A percentile compares a stretch with the other conserved stretches of the same genome.
phyloP scores from a whole-genome alignment of 495 filamentous ascomycete species.

The Terfezia claveryi region DNA sequence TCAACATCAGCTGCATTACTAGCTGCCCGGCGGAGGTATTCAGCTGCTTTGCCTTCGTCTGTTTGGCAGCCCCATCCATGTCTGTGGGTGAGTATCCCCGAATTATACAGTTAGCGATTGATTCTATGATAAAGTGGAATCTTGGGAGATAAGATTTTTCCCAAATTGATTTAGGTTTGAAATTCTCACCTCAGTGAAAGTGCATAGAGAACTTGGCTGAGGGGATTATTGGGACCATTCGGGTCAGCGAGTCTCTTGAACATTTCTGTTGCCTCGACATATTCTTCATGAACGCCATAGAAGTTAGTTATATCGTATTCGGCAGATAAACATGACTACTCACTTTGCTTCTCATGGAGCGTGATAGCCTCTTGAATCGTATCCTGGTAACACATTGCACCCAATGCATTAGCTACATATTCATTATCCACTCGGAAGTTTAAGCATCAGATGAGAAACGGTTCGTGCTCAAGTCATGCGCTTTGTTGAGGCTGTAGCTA shows the following conservation, averaged over 20 bases:
- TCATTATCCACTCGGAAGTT: slow-evolving; percentile 8
- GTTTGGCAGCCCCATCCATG: slow-evolving; percentile 82
- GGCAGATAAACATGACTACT: not conserved
- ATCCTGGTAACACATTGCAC: slow-evolving; percentile 28
- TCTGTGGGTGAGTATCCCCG: slow-evolving; percentile 22
- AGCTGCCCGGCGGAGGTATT: slow-evolving; percentile 72
- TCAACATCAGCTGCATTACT: slow-evolving; percentile 76
- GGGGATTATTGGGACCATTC: slow-evolving; percentile 64
- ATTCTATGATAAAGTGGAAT: too few relatives aligned
- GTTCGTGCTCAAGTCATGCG: not conserved
- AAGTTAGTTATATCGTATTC: not conserved
- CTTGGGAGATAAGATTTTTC: too few relatives aligned
- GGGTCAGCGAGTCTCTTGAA: slow-evolving; percentile 77
- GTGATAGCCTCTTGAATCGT: slow-evolving; percentile 92
- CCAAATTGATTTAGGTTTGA: too few relatives aligned
- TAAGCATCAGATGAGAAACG: slow-evolving; percentile 1
- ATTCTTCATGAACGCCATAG: slow-evolving; percentile 23
- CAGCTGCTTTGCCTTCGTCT: slow-evolving; percentile 49
- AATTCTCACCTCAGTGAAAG: slow-evolving; percentile 54
- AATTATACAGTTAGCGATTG: slow-evolving; percentile 8
- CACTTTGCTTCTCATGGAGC: slow-evolving; percentile 61
- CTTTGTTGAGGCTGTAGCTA: slow-evolving; percentile 1
- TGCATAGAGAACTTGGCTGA: slow-evolving; percentile 91
- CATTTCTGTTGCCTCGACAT: slow-evolving; percentile 44
- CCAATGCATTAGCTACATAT: slow-evolving; percentile 3